A percentile compares a stretch with the other conserved stretches of the same genome.
These are phyloP conservation scores for Aspergillus nidulans DNA, from an alignment of 495 filamentous ascomycete species.

Conservation along the genomic window DNA sequence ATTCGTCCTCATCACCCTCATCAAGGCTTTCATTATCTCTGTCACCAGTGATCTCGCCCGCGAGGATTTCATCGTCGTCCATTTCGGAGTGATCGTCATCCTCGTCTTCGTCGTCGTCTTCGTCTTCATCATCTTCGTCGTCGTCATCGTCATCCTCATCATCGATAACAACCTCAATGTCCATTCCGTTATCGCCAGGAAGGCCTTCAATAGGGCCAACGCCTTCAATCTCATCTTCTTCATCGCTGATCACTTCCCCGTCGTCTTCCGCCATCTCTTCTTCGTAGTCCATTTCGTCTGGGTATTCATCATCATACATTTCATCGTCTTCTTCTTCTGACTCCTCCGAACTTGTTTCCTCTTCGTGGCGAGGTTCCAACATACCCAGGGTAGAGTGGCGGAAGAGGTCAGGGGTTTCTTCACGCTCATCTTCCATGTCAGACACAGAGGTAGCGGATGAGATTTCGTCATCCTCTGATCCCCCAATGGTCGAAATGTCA, in stretches of 20 bases:
- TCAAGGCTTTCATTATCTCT: constrained; percentile 60
- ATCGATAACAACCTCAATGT: constrained; percentile 83
- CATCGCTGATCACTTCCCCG: constrained; percentile 53
- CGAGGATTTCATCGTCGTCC: constrained; percentile 51
- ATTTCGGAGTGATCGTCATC: constrained; percentile 55
- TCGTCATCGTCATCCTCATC: constrained; percentile 53
- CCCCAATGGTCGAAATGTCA: constrained; percentile 63
- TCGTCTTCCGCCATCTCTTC: constrained; percentile 72
- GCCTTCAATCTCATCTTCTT: constrained; percentile 38
- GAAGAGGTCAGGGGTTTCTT: constrained; percentile 96
- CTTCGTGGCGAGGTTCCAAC: constrained; percentile 78
- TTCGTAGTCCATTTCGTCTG: constrained; percentile 86
- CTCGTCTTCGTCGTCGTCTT: constrained; percentile 65
- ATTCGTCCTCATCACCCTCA: constrained; percentile 55
- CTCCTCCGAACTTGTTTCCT: constrained; percentile 60
- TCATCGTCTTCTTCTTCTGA: constrained; percentile 75
- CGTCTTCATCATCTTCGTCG: constrained; percentile 57
- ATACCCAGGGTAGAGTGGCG: constrained; percentile 94
- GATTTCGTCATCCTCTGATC: constrained; percentile 81
- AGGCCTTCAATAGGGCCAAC: constrained; percentile 86
- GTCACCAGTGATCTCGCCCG: constrained; percentile 55
- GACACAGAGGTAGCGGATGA: constrained; percentile 86
- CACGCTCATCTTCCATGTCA: constrained; percentile 79
- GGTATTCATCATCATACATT: constrained; percentile 81
- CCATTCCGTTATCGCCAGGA: constrained; percentile 67